Conservation (phyloP, 2,329 filamentous ascomycete species). For the Hortaea werneckii region DNA sequence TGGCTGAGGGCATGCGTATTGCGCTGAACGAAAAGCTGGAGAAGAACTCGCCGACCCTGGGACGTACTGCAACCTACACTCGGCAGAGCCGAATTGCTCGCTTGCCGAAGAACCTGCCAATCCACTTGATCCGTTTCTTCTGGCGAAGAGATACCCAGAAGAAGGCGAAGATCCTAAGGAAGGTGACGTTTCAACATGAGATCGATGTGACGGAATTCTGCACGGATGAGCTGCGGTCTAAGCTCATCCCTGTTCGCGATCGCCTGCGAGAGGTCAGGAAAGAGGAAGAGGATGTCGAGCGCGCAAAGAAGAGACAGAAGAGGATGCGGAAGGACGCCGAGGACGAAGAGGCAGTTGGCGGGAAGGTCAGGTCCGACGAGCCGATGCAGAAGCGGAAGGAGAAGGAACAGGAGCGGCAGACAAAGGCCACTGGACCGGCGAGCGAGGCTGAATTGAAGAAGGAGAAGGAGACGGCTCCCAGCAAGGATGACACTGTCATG, state of each 20-base stretch:
- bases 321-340: constrained; percentile 48
- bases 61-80: constrained; percentile 72
- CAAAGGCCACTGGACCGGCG: constrained; percentile 23
- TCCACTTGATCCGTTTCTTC: constrained; percentile 97
- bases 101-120: constrained; percentile 86
- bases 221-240: constrained; percentile 74
- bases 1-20: constrained; percentile 76
- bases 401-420: constrained; percentile 44
- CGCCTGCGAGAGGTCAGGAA: constrained; percentile 92
- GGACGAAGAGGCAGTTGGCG: constrained; percentile 31
- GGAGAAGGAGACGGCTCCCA: constrained; percentile 34
- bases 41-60: constrained; percentile 72
- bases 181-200: constrained; percentile 91
- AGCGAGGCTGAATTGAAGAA: constrained; percentile 38
- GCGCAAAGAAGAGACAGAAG: constrained; percentile 86
- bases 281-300: constrained; percentile 87
- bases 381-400: constrained; percentile 86
- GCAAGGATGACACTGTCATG: constrained; percentile 60
- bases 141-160: constrained; percentile 94
- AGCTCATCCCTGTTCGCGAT: constrained; percentile 84
- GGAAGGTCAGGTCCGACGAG: constrained; percentile 39
- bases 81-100: constrained; percentile 85
- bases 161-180: constrained; percentile 99
- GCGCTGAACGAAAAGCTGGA: constrained; percentile 81
- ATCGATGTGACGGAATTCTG: constrained; percentile 92